Evolutionary conservation across 2,329 filamentous ascomycete genomes (phyloP).

Genomic region (Alternaria alternata): DNA sequence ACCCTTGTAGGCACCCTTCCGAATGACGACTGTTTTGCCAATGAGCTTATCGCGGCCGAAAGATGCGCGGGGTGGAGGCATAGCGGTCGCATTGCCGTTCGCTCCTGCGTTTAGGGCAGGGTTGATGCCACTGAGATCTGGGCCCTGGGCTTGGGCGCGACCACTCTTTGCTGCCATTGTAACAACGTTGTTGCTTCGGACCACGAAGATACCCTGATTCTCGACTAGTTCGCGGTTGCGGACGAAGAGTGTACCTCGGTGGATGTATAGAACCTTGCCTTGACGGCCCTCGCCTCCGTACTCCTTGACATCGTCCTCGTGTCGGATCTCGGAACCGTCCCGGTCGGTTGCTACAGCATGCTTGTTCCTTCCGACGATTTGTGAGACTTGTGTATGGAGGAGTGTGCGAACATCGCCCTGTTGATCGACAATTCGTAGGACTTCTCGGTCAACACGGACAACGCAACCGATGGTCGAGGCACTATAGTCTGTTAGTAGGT

Average conservation of each 20-base stretch:
- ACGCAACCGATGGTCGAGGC: constrained; percentile 91
- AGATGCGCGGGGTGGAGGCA: constrained; percentile 71
- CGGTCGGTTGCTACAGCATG: constrained; percentile 90
- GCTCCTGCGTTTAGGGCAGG: constrained; percentile 73
- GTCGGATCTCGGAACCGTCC: constrained; percentile 89
- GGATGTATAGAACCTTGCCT: constrained; percentile 91
- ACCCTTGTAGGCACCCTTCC: constrained; percentile 89
- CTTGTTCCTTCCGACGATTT: constrained; percentile 83
- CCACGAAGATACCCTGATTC: constrained; percentile 89
- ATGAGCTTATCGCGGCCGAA: constrained; percentile 83
- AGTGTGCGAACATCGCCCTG: constrained; percentile 82
- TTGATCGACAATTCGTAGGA: constrained; percentile 88
- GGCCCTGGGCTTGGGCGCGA: constrained; percentile 72
- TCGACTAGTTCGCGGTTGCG: constrained; percentile 85
- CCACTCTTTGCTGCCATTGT: constrained; percentile 96
- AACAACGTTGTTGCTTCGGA: constrained; percentile 82
- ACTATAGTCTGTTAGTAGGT: constrained; percentile 47
- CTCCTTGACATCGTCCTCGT: constrained; percentile 93
- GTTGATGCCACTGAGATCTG: constrained; percentile 91
- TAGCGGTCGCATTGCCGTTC: constrained; percentile 58
- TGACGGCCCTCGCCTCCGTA: constrained; percentile 82
- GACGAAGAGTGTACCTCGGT: constrained; percentile 90
- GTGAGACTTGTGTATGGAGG: constrained; percentile 89
- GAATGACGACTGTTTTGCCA: constrained; percentile 89
- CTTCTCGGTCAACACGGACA: constrained; percentile 94